Percentiles rank a stretch among this genome's conserved stretches.
Evolutionary conservation across 2,329 filamentous ascomycete genomes (phyloP).

Genomic region (Knufia petricola): DNA sequence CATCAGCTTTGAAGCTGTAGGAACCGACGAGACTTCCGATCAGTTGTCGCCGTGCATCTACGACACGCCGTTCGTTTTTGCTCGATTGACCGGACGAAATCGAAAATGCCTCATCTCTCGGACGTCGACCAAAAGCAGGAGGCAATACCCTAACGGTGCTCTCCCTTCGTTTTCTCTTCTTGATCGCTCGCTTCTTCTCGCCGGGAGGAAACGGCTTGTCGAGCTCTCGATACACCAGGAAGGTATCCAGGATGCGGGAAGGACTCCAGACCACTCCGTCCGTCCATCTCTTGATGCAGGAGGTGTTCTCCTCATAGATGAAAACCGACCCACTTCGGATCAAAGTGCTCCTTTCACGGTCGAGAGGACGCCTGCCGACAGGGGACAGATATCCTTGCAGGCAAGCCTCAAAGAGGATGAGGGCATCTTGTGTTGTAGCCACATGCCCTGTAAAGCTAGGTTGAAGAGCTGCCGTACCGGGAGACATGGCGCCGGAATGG

Average conservation of each 20-base stretch:
- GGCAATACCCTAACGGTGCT: conserved; percentile 46
- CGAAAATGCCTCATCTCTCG: not conserved
- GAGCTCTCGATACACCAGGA: conserved; percentile 75
- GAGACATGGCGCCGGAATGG: too few relatives aligned
- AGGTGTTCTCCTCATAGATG: conserved; percentile 84
- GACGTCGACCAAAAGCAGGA: conserved; percentile 26
- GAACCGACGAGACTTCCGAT: conserved; percentile 83
- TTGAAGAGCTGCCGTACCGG: conserved; percentile 39
- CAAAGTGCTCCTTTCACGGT: conserved; percentile 65
- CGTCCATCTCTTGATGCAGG: conserved; percentile 89
- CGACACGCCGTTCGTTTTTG: conserved; percentile 28
- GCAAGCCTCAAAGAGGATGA: conserved; percentile 72
- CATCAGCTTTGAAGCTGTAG: conserved; percentile 74
- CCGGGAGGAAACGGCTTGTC: conserved; percentile 68
- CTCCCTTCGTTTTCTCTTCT: conserved; percentile 49
- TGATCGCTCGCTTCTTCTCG: conserved; percentile 76
- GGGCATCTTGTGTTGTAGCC: conserved; percentile 59
- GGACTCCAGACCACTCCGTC: conserved; percentile 88
- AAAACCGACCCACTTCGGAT: conserved; percentile 81
- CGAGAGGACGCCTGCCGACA: conserved; percentile 77
- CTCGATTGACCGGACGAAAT: conserved; percentile 3
- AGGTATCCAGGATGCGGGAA: conserved; percentile 74
- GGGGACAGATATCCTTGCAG: conserved; percentile 61
- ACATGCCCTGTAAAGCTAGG: conserved; percentile 62
- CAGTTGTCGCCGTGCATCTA: conserved; percentile 47